phyloP scores from a whole-genome alignment of 2,329 filamentous ascomycete genomes.

The Clarireedia homoeocarpa region DNA sequence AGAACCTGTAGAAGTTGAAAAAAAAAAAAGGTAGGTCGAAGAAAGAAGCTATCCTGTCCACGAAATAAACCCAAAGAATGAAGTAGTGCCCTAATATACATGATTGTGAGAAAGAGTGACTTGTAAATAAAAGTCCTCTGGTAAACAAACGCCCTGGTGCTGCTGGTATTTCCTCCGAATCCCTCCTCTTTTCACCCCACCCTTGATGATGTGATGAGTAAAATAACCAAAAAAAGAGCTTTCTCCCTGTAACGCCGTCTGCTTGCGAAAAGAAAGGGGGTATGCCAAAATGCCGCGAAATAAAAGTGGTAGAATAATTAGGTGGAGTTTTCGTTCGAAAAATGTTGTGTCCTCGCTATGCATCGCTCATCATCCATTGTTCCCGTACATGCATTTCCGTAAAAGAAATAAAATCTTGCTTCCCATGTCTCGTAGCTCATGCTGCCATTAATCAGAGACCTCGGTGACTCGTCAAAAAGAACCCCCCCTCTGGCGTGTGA shows the following conservation, averaged over 20 bases:
- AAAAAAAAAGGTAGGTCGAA: neutral
- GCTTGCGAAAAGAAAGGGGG: neutral
- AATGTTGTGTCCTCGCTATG: neutral
- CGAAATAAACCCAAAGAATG: neutral
- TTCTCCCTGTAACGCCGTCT: neutral
- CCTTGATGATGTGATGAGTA: neutral
- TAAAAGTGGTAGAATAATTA: neutral
- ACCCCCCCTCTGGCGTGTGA: neutral
- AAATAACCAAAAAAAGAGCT: neutral
- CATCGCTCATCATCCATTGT: neutral
- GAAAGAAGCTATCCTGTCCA: neutral
- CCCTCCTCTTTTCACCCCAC: neutral
- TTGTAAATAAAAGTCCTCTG: neutral
- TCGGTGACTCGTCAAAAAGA: neutral
- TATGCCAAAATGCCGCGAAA: neutral
- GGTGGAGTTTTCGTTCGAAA: neutral
- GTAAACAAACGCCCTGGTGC: neutral
- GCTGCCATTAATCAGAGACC: neutral
- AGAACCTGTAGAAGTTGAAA: neutral
- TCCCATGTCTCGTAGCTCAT: constrained; percentile 5
- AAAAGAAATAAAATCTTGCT: neutral
- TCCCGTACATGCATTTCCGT: constrained; percentile 1
- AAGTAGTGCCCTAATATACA: neutral
- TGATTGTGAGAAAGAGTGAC: neutral
- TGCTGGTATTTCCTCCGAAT: neutral